A percentile compares a stretch with the other conserved stretches of the same genome.
These are phyloP conservation scores for Fusarium nodosum DNA, from an alignment of 2,329 filamentous ascomycete genomes.

Conservation along the genomic window DNA sequence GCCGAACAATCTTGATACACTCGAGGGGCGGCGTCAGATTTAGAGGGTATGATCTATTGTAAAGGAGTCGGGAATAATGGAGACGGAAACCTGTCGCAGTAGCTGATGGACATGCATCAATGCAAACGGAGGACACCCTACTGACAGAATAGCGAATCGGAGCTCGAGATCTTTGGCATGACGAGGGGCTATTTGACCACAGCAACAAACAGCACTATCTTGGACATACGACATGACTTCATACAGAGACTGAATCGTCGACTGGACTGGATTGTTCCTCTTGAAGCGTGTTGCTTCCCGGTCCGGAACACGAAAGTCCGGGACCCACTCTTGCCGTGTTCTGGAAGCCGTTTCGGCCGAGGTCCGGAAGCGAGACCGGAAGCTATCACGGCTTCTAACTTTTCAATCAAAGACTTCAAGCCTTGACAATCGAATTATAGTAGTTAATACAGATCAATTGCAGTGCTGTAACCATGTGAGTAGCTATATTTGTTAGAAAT, in stretches of 20 bases:
- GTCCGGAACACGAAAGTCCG: background rate
- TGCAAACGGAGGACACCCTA: background rate
- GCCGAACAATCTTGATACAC: background rate
- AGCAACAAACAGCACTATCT: accelerated
- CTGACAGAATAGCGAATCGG: background rate
- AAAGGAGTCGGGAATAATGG: background rate
- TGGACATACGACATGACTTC: too few relatives aligned
- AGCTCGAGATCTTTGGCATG: background rate
- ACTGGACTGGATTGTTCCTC: background rate
- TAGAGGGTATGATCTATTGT: background rate
- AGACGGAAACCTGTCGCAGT: background rate
- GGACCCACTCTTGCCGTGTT: background rate
- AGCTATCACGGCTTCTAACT: background rate
- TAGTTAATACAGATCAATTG: background rate
- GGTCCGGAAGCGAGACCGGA: background rate
- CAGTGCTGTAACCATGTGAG: background rate
- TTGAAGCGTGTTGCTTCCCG: too few relatives aligned
- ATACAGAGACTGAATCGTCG: too few relatives aligned
- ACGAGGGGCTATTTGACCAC: too few relatives aligned
- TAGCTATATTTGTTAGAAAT: too few relatives aligned
- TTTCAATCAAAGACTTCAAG: background rate
- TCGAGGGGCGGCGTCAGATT: too few relatives aligned
- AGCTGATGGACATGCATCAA: background rate
- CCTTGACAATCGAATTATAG: background rate
- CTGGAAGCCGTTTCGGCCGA: background rate